These are phyloP conservation scores for Psilocybe sp. DNA, from an alignment of 768 basidiomycete genomes.

Conservation along the genomic window DNA sequence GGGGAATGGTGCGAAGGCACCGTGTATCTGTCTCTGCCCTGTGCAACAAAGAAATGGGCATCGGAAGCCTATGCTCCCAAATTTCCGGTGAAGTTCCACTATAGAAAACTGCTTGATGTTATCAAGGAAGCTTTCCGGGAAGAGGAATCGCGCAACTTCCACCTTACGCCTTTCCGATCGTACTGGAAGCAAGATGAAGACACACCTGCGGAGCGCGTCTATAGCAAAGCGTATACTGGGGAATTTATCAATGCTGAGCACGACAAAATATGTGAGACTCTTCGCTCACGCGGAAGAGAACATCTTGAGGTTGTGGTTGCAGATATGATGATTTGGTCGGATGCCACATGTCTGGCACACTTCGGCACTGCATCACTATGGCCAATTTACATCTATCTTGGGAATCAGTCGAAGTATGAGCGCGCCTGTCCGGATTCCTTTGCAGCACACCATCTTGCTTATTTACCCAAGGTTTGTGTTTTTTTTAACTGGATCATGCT, in stretches of 20 bases:
- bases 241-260: constrained; percentile 29
- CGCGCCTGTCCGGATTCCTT: constrained; percentile 22
- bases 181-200: constrained; percentile 9
- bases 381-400: constrained; percentile 39
- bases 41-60: constrained; percentile 13
- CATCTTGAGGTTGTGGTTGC: constrained; percentile 26
- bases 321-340: constrained; percentile 24
- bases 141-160: constrained; percentile 15
- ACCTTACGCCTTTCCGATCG: constrained; percentile 27
- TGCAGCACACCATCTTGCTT: constrained; percentile 38
- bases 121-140: constrained; percentile 20
- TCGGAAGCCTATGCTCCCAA: constrained; percentile 13
- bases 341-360: constrained; percentile 22
- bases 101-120: constrained; percentile 20
- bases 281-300: too few relatives aligned
- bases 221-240: constrained; percentile 27
- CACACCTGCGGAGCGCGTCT: constrained; percentile 13
- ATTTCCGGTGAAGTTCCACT: constrained; percentile 27
- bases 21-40: constrained; percentile 27
- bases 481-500: too few relatives aligned
- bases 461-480: constrained; percentile 35
- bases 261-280: constrained; percentile 22
- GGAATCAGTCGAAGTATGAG: constrained; percentile 39
- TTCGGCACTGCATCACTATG: constrained; percentile 32
- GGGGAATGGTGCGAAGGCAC: constrained; percentile 9